Percentiles rank a stretch among this genome's conserved stretches.
These are phyloP conservation scores for Isatis tinctoria DNA, from an alignment of 345 rosid genomes.

Conservation along the genomic window DNA sequence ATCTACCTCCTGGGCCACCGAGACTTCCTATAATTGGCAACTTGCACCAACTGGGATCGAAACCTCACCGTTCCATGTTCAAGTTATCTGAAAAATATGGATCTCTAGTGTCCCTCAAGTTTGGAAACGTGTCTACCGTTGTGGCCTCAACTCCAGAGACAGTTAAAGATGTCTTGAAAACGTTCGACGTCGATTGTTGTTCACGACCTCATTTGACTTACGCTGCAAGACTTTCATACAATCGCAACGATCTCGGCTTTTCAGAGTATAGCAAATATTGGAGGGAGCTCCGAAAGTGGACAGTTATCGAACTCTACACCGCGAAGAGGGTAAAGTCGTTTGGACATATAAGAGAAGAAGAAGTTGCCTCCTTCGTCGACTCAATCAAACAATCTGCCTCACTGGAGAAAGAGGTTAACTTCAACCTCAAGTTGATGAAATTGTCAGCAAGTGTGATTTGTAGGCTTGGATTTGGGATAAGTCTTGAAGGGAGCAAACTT, in stretches of 20 bases:
- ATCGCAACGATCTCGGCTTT: constrained; percentile 23
- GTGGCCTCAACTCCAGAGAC: constrained; percentile 44
- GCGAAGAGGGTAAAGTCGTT: constrained; percentile 35
- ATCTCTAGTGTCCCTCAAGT: constrained; percentile 37
- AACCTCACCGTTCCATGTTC: constrained; percentile 33
- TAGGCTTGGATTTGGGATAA: constrained; percentile 31
- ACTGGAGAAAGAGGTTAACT: constrained; percentile 11
- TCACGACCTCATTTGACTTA: constrained; percentile 36
- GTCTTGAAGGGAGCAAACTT: constrained; percentile 5
- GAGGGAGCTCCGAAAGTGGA: constrained; percentile 34
- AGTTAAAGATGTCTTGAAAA: constrained; percentile 32
- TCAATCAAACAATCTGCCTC: constrained; percentile 17
- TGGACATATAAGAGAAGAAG: constrained; percentile 24
- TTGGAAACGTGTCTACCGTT: constrained; percentile 36
- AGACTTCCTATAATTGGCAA: constrained; percentile 42
- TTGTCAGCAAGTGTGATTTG: constrained; percentile 20
- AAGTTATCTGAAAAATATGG: constrained; percentile 41
- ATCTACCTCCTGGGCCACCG: constrained; percentile 38
- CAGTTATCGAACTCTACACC: constrained; percentile 35
- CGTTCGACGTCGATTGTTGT: constrained; percentile 31
- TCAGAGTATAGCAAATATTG: constrained; percentile 30
- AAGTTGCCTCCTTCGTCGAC: constrained; percentile 1
- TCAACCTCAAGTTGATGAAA: constrained; percentile 17
- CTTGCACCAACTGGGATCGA: constrained; percentile 39
- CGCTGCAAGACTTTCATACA: constrained; percentile 24